Conservation (phyloP, 2,329 filamentous ascomycete genomes). For the Monosporascus ibericus region DNA sequence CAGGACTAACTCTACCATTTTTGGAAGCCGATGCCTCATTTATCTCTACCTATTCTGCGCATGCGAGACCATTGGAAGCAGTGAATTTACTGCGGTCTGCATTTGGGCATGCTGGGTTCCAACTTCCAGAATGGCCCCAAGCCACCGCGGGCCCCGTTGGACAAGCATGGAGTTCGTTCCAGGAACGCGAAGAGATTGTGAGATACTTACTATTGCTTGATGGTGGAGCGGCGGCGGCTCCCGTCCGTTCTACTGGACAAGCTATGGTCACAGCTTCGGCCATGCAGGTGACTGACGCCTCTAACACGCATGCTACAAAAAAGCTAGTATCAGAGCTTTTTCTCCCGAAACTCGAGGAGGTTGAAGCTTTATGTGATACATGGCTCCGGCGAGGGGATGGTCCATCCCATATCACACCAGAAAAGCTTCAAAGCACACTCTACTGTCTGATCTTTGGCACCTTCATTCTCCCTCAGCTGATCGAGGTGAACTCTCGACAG, state of each 20-base stretch:
- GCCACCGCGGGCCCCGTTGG: slow-evolving; percentile 42
- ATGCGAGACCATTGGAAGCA: slow-evolving; percentile 60
- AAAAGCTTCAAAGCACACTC: slow-evolving; percentile 47
- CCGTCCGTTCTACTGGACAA: slow-evolving; percentile 1
- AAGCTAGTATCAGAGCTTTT: slow-evolving; percentile 50
- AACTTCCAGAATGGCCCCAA: slow-evolving; percentile 24
- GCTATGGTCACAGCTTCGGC: background rate
- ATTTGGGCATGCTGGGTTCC: slow-evolving; percentile 44
- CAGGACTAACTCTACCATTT: slow-evolving; percentile 12
- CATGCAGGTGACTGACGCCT: slow-evolving; percentile 25
- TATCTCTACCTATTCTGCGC: slow-evolving; percentile 56
- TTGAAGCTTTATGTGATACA: slow-evolving; percentile 38
- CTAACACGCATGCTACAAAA: slow-evolving; percentile 36
- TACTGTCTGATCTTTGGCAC: slow-evolving; percentile 40
- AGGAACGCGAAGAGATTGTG: slow-evolving; percentile 37
- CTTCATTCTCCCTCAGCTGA: slow-evolving; percentile 42
- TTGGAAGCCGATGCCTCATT: slow-evolving; percentile 58
- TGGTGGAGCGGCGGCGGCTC: slow-evolving; percentile 13
- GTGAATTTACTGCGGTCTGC: slow-evolving; percentile 64
- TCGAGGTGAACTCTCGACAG: slow-evolving; percentile 39
- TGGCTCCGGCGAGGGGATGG: slow-evolving; percentile 42
- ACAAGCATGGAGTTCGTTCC: slow-evolving; percentile 41
- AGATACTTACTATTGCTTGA: slow-evolving; percentile 52
- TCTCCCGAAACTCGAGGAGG: slow-evolving; percentile 44
- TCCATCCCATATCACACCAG: slow-evolving; percentile 42